These are phyloP conservation scores for Phytophthora pistaciae DNA, from an alignment of 352 stramenopile genomes.

Conservation along the genomic window DNA sequence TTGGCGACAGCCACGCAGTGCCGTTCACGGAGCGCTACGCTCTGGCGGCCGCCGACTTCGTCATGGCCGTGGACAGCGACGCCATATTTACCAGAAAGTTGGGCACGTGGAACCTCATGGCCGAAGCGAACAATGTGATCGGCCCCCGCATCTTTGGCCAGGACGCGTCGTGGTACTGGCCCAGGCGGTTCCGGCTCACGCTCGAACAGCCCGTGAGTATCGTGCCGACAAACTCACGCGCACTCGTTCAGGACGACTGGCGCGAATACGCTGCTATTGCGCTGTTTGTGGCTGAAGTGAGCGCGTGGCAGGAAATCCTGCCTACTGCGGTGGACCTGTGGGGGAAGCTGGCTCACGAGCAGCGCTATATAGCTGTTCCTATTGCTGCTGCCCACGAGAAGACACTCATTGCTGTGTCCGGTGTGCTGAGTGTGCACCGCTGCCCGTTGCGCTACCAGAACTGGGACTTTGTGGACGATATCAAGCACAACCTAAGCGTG, in stretches of 20 bases:
- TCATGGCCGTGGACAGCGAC: slow-evolving; percentile 86
- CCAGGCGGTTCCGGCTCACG: slow-evolving; percentile 53
- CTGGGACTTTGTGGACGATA: slow-evolving; percentile 88
- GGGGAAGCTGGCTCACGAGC: slow-evolving; percentile 53
- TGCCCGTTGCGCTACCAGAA: slow-evolving; percentile 89
- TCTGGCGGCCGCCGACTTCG: slow-evolving; percentile 62
- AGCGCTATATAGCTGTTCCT: slow-evolving; percentile 79
- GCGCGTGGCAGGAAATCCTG: slow-evolving; percentile 54
- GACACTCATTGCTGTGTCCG: slow-evolving; percentile 65
- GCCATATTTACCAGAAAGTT: slow-evolving; percentile 85
- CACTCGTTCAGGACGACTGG: slow-evolving; percentile 67
- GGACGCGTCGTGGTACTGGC: slow-evolving; percentile 78
- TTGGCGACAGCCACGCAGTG: slow-evolving; percentile 19
- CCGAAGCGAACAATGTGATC: too few species aligned
- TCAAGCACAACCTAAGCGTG: slow-evolving; percentile 82
- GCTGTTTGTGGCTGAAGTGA: slow-evolving; percentile 74
- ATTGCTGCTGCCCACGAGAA: slow-evolving; percentile 73
- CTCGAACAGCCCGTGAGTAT: slow-evolving; percentile 43
- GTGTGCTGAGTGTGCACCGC: slow-evolving; percentile 78
- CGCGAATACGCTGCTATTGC: slow-evolving; percentile 77
- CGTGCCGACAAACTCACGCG: slow-evolving; percentile 51
- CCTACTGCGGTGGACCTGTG: slow-evolving; percentile 60
- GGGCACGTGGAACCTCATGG: slow-evolving; percentile 31
- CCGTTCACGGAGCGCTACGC: slow-evolving; percentile 44
- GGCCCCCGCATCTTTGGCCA: too few species aligned